Base-by-base conservation (phyloP, 176 grass and related monocot genomes). In the Areca catechu region DNA sequence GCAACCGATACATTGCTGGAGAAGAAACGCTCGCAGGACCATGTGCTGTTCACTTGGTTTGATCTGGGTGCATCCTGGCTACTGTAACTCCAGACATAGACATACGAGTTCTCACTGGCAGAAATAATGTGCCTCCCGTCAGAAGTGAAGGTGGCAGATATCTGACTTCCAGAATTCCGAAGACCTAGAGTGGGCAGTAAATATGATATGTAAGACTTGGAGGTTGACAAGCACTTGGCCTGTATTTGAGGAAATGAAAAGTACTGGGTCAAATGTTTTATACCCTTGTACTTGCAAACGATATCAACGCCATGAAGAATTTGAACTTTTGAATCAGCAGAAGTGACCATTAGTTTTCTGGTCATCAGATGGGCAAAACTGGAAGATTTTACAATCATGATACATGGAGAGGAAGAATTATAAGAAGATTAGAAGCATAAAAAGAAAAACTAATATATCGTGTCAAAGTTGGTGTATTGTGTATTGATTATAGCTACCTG, bases 281-380 rank as follows among this genome's bases (percentile, higher is more conserved):
- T 78, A 95, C 92, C 87, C 82, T 92, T 98, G 54, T 78, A 98
- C 77, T 61, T 92, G 51, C 83, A 76, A 58, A 83, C 63, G 19
- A 92, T 62, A 58, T 92, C 80, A 75, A 52, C 68, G 6, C 93
- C 81, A 56, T 98, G 70, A 66, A 95, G 72, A 66, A 98, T 78
- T 65, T 81, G 78, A 56, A 98, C 63, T 76, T 88, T 75, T 23
- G 84, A 98, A 56, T 89, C 81, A 49, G 81, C 93, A 48, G 93
- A 89, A 73, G 84, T 82, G 51, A 98, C 81, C 87, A 98, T 85
- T 57, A 98, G 51, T 80, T 76, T n/a, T 89, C 70, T 71, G 76
- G 63, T 72, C 71, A 88, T 98, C 78, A 53, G 65, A 64, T 72
- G 84, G 93, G 71, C 87, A 98, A 67, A 85, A 98, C 93, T 98